Evolutionary conservation across 306 rosid genomes (phyloP).

Genomic region (Notholithocarpus densiflorus): DNA sequence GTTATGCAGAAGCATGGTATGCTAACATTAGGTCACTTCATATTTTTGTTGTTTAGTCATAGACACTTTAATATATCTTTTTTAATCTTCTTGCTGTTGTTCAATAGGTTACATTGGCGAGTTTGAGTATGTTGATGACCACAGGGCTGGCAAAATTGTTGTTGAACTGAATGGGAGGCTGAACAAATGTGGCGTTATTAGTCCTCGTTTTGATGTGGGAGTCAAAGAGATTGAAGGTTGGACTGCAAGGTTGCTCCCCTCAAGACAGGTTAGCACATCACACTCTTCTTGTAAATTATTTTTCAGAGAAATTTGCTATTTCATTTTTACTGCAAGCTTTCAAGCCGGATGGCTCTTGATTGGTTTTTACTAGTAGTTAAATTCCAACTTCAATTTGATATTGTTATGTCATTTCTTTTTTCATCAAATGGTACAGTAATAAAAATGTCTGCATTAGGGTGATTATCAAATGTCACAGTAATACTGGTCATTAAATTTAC

Average conservation of each 20-base stretch:
- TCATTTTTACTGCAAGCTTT: background rate
- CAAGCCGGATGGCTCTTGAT: background rate
- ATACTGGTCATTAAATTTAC: background rate
- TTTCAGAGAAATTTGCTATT: background rate
- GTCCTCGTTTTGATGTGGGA: constrained; percentile 68
- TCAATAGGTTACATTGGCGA: constrained; percentile 58
- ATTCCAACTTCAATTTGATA: background rate
- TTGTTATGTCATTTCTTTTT: background rate
- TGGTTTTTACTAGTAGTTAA: background rate
- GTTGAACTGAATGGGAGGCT: constrained; percentile 65
- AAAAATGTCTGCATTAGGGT: background rate
- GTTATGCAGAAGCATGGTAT: constrained; percentile 63
- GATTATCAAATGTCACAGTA: background rate
- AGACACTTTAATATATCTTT: background rate
- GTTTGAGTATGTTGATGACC: constrained; percentile 63
- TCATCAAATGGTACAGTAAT: background rate
- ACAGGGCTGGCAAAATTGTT: constrained; percentile 62
- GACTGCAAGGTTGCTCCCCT: constrained; percentile 67
- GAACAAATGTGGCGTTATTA: constrained; percentile 65
- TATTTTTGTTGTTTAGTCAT: background rate
- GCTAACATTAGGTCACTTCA: background rate
- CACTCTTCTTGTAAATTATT: background rate
- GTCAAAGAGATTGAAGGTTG: constrained; percentile 66
- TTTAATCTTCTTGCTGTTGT: background rate
- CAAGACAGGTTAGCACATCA: constrained; percentile 50